Base-by-base conservation (phyloP, 2,329 filamentous ascomycete species). In the Fusarium staphyleae region DNA sequence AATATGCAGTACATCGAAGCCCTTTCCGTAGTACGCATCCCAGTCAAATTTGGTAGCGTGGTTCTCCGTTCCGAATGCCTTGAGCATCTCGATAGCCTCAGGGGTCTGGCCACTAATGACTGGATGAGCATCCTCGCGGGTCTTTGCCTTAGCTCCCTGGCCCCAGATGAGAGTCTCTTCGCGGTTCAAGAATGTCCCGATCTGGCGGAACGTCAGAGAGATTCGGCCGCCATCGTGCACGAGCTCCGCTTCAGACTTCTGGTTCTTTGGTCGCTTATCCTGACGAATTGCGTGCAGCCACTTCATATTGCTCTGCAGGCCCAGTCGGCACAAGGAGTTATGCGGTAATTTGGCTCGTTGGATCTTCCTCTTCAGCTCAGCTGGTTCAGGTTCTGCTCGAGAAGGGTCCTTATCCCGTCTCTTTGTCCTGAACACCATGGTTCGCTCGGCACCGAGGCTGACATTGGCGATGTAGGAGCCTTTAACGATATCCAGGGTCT, bases 211-310 rank as follows among this genome's bases (percentile, higher is more conserved):
- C 0, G 95, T 99, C 29, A 99, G 80, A 40, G 90, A 96, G 69
- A 99, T 96, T 39, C 95, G 88, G 39, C 87, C 86, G 6, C 92
- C 89, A 5, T 77, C 78, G 66, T 84, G 91, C 0, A 89, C 88
- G 33, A 86, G 81, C 70, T 98, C 93, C 5, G 83, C 82, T 0
- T 77, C 63, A 0, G 83, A 80, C 72, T 93, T 93, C 60, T 93
- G 88, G 1, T 78, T 74, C 1, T 78, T 74, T 1, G 83, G 77
- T 19, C 95, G 85, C 70, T 93, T 96, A 74, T 99, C 95, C 35
- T 89, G 86, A 42, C 89, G 87, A 70, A 99, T 97, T n/a, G 87
- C 87, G 75, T 99, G 95, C 10, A 97, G 81, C 91, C 93, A 98
- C 63, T 86, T 83, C 75, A 83, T 85, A 69, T 99, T 99, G 1